These are phyloP conservation scores for Hortiboletus flavorubellus DNA, from an alignment of 768 basidiomycete species.

Conservation along the genomic window DNA sequence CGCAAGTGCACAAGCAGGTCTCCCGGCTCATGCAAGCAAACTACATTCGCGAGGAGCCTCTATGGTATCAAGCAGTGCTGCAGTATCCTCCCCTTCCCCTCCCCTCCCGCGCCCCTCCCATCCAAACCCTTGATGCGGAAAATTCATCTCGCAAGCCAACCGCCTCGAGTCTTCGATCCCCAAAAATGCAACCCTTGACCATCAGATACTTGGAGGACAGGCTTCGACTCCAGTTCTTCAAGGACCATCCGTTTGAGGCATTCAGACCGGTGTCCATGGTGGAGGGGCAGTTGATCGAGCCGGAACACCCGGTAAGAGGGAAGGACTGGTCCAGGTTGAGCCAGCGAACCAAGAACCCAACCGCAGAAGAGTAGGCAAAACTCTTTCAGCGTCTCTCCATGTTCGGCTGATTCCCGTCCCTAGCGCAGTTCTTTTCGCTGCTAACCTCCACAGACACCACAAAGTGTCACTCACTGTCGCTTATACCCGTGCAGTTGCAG, in stretches of 20 bases:
- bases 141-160: constrained; percentile 21
- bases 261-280: constrained; percentile 76
- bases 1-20: constrained; percentile 85
- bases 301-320: constrained; percentile 56
- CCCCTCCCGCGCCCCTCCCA: constrained; percentile 68
- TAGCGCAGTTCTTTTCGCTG: constrained; percentile 78
- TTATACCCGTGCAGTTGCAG: constrained; percentile 73
- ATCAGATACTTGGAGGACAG: constrained; percentile 83
- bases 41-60: constrained; percentile 62
- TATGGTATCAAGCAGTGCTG: constrained; percentile 83
- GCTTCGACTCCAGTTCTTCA: constrained; percentile 87
- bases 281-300: constrained; percentile 60
- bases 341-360: constrained; percentile 80
- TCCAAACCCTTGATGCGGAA: constrained; percentile 44
- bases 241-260: constrained; percentile 95
- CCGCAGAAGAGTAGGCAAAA: constrained; percentile 80
- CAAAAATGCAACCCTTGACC: constrained; percentile 47
- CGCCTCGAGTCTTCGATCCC: constrained; percentile 30
- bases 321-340: constrained; percentile 71
- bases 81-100: constrained; percentile 86
- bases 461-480: constrained; percentile 66
- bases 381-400: neutral
- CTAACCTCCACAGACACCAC: constrained; percentile 72
- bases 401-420: constrained; percentile 10
- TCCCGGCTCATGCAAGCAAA: constrained; percentile 72